Conservation (phyloP, 2,329 filamentous ascomycete genomes). For the Trichoderma polysporum region DNA sequence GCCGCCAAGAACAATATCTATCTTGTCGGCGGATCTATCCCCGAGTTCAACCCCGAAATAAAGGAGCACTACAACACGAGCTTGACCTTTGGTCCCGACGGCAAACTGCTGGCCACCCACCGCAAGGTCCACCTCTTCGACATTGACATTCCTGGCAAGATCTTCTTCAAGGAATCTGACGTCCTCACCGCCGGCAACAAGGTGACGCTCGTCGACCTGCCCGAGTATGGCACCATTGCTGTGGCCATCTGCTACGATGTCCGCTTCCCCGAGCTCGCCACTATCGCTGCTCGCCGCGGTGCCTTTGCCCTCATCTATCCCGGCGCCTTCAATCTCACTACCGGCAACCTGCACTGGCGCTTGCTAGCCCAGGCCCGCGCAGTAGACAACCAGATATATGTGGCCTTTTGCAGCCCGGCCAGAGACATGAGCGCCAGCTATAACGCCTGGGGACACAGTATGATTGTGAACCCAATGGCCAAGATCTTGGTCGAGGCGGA, state of each 20-base stretch:
- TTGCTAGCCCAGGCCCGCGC: slow-evolving; percentile 79
- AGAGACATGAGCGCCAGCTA: slow-evolving; percentile 76
- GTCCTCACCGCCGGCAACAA: slow-evolving; percentile 83
- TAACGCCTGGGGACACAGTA: slow-evolving; percentile 87
- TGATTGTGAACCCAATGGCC: slow-evolving; percentile 86
- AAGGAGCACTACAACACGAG: slow-evolving; percentile 86
- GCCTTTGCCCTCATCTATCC: slow-evolving; percentile 89
- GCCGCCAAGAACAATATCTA: slow-evolving; percentile 77
- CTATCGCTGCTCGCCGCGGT: slow-evolving; percentile 80
- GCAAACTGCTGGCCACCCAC: slow-evolving; percentile 80
- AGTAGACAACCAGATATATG: slow-evolving; percentile 92
- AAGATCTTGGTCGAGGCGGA: slow-evolving; percentile 75
- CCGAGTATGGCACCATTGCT: slow-evolving; percentile 82
- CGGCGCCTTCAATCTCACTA: slow-evolving; percentile 95
- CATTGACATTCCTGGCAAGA: slow-evolving; percentile 94
- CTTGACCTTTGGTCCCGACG: slow-evolving; percentile 75
- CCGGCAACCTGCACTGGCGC: slow-evolving; percentile 88
- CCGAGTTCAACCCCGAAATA: slow-evolving; percentile 64
- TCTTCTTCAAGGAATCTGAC: slow-evolving; percentile 86
- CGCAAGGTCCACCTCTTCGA: slow-evolving; percentile 97
- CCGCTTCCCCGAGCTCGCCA: slow-evolving; percentile 91
- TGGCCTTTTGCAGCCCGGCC: slow-evolving; percentile 88
- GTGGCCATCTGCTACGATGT: slow-evolving; percentile 98
- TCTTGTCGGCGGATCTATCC: slow-evolving; percentile 88
- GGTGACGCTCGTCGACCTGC: slow-evolving; percentile 80